Evolutionary conservation across 2,329 filamentous ascomycete genomes (phyloP), one percentile per base, ranked within the genome.

Genomic region (Dothideomycetes sp.): DNA sequence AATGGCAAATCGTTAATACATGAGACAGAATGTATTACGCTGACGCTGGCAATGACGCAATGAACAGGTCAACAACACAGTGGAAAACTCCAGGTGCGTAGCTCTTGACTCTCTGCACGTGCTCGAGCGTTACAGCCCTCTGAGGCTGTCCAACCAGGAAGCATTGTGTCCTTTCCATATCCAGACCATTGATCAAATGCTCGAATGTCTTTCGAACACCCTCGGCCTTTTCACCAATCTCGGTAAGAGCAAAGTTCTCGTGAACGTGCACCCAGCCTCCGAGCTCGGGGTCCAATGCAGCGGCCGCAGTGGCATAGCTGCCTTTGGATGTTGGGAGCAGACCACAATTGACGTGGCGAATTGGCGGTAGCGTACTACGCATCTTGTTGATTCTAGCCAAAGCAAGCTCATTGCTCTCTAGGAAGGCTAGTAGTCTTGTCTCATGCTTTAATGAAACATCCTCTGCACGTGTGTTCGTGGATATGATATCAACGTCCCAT

Each of bases 81-180:
- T 78, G 74, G 59, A 73, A 65, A 2, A 79, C 69, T 2, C 74
- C 74, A 4, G 75, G 75, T 27, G 73, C 73, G 58, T 74, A 78
- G 37, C 69, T 74, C 57, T 78, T 79, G 34, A 79, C 72, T 40
- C 58, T 56, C 47, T 70, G 65, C 32, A 70, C 55, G 48, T 70
- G 60, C 10, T 61, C 58, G 46, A 68, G 15, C n/a, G n/a, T 8
- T 19, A 30, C 30, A 5, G 36, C 12, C 39, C 33, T 1, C 16
- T 16, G 9, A 7, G 15, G 3, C 8, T 15, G 1, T 27, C n/a
- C n/a, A 5, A n/a, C 9, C 33, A 11, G 5, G 18, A 22, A 15
- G 19, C n/a, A 16, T 16, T 32, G 40, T 36, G 41, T 34, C n/a
- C 31, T 42, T 8, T 35, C 33, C 15, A 36, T 31, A 47, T 46